These are phyloP conservation scores for Melocanna baccifera DNA, from an alignment of 176 grass and related monocot genomes.

Conservation along the genomic window DNA sequence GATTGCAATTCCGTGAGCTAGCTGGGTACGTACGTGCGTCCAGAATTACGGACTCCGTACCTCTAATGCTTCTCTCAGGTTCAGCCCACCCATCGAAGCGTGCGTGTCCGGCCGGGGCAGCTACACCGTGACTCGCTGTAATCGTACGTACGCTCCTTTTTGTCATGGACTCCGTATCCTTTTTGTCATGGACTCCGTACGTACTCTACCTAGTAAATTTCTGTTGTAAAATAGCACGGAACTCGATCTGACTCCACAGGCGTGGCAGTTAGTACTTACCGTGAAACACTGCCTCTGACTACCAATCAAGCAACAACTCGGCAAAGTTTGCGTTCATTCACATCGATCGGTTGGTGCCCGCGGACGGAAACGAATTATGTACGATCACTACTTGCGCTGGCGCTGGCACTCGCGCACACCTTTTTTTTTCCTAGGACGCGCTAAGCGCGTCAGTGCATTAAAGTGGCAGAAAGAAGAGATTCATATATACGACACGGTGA, in stretches of 20 bases:
- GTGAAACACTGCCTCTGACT: neutral
- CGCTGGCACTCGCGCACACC: too few species aligned
- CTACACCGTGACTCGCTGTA: neutral
- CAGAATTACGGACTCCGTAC: too few species aligned
- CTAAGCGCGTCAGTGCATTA: too few species aligned
- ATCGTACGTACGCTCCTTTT: neutral
- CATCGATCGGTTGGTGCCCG: neutral
- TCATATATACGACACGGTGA: too few species aligned
- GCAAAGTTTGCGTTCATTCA: neutral
- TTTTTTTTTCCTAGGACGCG: too few species aligned
- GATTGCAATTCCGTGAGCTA: neutral
- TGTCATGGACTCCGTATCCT: neutral
- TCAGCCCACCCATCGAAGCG: neutral
- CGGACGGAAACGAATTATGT: neutral
- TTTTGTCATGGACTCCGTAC: neutral
- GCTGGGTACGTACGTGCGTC: neutral
- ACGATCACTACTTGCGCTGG: neutral
- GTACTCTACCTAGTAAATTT: neutral
- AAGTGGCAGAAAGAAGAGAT: too few species aligned
- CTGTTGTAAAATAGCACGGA: neutral
- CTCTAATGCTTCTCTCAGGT: neutral
- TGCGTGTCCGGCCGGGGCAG: neutral
- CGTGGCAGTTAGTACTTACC: neutral
- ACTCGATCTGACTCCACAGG: conserved; percentile 5
- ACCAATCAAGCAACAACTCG: neutral